Conservation (phyloP, 768 basidiomycete species). For the Rhizopogon roseolus region DNA sequence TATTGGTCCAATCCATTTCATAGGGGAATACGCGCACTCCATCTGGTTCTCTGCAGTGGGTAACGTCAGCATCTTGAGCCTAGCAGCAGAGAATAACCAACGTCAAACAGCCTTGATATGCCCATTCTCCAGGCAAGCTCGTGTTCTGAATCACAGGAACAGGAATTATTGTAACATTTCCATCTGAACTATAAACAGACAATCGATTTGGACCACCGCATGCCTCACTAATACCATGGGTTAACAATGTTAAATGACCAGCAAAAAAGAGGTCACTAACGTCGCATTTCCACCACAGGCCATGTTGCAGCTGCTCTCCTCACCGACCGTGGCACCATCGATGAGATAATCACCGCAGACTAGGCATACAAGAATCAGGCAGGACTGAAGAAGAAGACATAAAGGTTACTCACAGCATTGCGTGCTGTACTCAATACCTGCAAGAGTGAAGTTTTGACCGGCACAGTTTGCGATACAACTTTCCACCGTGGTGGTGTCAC, state of each 20-base stretch:
- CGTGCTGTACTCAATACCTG: slow-evolving; percentile 61
- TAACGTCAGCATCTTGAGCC: neutral
- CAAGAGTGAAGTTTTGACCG: slow-evolving; percentile 53
- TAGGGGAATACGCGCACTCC: slow-evolving; percentile 52
- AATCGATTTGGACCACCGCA: slow-evolving; percentile 74
- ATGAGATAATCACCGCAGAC: slow-evolving; percentile 70
- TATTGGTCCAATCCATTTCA: slow-evolving; percentile 51
- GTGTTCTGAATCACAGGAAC: slow-evolving; percentile 54
- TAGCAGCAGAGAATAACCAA: slow-evolving; percentile 24
- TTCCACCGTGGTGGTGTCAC: slow-evolving; percentile 47
- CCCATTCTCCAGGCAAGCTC: slow-evolving; percentile 58
- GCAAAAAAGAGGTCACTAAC: slow-evolving; percentile 31
- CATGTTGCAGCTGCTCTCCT: slow-evolving; percentile 61
- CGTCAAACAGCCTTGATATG: slow-evolving; percentile 65
- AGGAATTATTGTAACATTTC: slow-evolving; percentile 47
- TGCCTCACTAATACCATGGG: slow-evolving; percentile 39
- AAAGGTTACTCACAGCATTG: slow-evolving; percentile 40
- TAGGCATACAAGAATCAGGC: slow-evolving; percentile 20
- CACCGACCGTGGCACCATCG: slow-evolving; percentile 49
- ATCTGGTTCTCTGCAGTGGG: slow-evolving; percentile 39
- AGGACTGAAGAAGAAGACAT: slow-evolving; percentile 2
- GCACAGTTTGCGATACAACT: slow-evolving; percentile 58
- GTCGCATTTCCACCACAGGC: slow-evolving; percentile 63
- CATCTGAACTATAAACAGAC: slow-evolving; percentile 58
- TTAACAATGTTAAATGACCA: slow-evolving; percentile 3